These are phyloP conservation scores for Juncus effusus DNA, from an alignment of 176 grass and related monocot genomes.

Conservation along the genomic window DNA sequence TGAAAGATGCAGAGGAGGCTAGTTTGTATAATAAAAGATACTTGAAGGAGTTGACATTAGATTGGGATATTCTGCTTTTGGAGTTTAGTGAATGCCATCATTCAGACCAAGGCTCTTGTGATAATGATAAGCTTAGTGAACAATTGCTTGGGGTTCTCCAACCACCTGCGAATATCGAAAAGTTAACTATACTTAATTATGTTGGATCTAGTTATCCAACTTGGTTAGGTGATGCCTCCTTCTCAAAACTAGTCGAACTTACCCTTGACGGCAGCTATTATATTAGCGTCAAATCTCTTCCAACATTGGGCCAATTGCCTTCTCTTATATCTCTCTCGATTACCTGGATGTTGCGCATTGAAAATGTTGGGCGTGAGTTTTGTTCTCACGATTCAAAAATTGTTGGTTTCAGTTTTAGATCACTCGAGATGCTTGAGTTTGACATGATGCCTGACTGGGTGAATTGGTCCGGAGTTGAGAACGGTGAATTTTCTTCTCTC, in stretches of 20 bases:
- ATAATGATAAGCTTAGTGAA: neutral
- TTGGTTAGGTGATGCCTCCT: slow-evolving; percentile 31
- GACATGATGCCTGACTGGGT: neutral
- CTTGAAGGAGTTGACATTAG: slow-evolving; percentile 10
- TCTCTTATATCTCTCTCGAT: slow-evolving; percentile 19
- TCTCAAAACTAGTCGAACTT: slow-evolving; percentile 7
- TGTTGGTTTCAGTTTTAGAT: neutral
- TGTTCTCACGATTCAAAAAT: slow-evolving; percentile 6
- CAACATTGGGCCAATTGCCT: slow-evolving; percentile 28
- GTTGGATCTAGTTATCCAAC: neutral
- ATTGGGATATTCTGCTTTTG: neutral
- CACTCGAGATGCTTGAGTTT: slow-evolving; percentile 8
- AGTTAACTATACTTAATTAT: neutral
- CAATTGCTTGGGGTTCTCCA: slow-evolving; percentile 1
- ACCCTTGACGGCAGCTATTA: neutral
- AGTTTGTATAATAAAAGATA: slow-evolving; percentile 21
- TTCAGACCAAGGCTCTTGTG: neutral
- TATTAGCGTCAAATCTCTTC: slow-evolving; percentile 22
- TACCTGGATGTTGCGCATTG: neutral
- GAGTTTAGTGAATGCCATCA: neutral
- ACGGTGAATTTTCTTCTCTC: neutral
- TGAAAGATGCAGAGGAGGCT: neutral
- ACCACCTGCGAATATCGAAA: neutral
- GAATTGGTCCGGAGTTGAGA: neutral
- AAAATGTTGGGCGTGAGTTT: slow-evolving; percentile 11